Conservation (phyloP, 2,329 filamentous ascomycete genomes). For the Clonostachys sp. region DNA sequence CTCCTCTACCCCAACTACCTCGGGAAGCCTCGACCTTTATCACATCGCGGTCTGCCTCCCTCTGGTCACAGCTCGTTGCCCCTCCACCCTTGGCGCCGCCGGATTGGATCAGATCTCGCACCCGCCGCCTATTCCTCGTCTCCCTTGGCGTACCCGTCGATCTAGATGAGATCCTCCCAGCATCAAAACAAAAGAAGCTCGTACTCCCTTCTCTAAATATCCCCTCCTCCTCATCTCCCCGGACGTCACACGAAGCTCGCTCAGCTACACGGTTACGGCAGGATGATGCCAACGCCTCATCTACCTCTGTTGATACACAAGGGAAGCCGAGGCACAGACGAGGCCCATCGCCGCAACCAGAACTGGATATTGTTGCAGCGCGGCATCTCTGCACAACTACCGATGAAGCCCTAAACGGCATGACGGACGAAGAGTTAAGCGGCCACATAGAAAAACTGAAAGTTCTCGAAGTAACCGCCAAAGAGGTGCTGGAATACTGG, state of each 20-base stretch:
- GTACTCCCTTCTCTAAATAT: conserved; percentile 86
- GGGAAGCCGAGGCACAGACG: conserved; percentile 47
- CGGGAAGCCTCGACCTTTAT: conserved; percentile 67
- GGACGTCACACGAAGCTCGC: conserved; percentile 50
- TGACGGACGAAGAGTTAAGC: conserved; percentile 73
- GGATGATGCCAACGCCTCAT: conserved; percentile 46
- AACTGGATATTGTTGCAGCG: conserved; percentile 74
- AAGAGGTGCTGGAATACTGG: conserved; percentile 83
- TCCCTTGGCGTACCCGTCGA: conserved; percentile 95
- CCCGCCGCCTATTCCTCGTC: conserved; percentile 89
- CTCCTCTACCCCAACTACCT: conserved; percentile 42
- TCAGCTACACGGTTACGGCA: conserved; percentile 40
- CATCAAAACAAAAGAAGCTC: conserved; percentile 97
- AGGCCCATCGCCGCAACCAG: conserved; percentile 64
- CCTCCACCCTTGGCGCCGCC: conserved; percentile 92
- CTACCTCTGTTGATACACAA: conserved; percentile 55
- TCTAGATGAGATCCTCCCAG: conserved; percentile 92
- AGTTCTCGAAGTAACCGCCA: conserved; percentile 65
- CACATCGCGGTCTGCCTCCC: conserved; percentile 79
- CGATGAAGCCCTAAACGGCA: conserved; percentile 73
- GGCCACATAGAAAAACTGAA: conserved; percentile 67
- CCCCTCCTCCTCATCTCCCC: conserved; percentile 45
- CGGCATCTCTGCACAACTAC: conserved; percentile 79
- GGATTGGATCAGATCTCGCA: conserved; percentile 96
- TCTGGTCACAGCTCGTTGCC: conserved; percentile 95